Base-by-base conservation (phyloP, 2,329 filamentous ascomycete genomes). In the Clathrospora elynae region DNA sequence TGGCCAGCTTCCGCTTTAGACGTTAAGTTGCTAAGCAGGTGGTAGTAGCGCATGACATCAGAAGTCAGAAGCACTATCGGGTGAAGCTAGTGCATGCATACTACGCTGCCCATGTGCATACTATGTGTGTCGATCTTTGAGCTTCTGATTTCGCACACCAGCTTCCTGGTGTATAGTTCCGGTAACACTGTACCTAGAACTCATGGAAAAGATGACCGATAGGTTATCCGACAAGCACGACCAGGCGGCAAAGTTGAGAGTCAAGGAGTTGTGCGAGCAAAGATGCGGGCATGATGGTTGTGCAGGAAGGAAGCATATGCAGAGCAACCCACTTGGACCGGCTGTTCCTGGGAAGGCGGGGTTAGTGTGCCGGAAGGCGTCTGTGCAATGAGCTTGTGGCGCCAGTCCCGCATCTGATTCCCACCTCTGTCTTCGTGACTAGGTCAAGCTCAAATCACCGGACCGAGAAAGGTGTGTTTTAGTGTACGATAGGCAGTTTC, bases 361-460 rank as follows among this genome's bases (percentile, higher is more conserved):
- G 43, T 25, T 33, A 37, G 42, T 42, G 12, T 34, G 17, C 29
- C 10, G 43, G 14, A 26, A 30, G n/a, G 14, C 29, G 39, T 32
- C 18, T 17, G 39, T 42, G 43, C 35, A 34, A 18, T 30, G 28
- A 33, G 36, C 14, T 46, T 30, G 45, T 20, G 38, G 46, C 52
- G 43, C 51, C 38, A 17, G 32, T 49, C 42, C 51, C 42, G 45
- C 40, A 37, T 42, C 40, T 52, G 45, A 48, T 43, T 35, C 30
- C 26, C 29, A 48, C 42, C 18, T 46, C 34, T 25, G 23, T 32
- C 11, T 23, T 33, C n/a, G 23, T 29, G 35, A 40, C 13, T 24
- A 16, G 6, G 4, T 19, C 29, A 11, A 18, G 16, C 20, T 6
- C 20, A 23, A 6, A 10, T 6, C 6, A 23, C 6, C 20, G 10